phyloP scores from a whole-genome alignment of 2,329 filamentous ascomycete species.

The Penicillium aurantiogriseum region DNA sequence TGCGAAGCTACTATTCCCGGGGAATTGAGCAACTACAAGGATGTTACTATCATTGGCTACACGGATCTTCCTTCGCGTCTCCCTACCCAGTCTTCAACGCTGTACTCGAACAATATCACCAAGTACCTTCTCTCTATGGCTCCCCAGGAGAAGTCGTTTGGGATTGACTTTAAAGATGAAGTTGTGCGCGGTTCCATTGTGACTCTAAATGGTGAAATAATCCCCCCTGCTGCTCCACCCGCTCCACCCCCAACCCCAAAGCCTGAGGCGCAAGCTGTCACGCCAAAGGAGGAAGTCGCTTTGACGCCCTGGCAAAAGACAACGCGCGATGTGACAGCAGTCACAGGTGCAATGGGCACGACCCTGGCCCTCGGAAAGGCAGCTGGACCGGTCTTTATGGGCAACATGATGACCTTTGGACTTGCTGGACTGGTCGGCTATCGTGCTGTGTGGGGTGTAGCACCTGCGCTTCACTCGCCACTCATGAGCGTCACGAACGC shows the following conservation, averaged over 20 bases:
- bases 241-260: constrained; percentile 54
- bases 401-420: constrained; percentile 80
- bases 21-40: constrained; percentile 67
- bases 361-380: constrained; percentile 75
- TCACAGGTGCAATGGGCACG: constrained; percentile 76
- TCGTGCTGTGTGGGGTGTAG: constrained; percentile 82
- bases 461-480: constrained; percentile 79
- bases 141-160: constrained; percentile 74
- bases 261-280: constrained; percentile 52
- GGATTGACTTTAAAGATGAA: constrained; percentile 77
- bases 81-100: constrained; percentile 81
- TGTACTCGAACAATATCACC: constrained; percentile 92
- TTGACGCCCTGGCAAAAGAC: constrained; percentile 81
- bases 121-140: constrained; percentile 82
- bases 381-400: constrained; percentile 82
- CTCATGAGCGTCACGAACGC: constrained; percentile 93
- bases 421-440: constrained; percentile 84
- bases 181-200: constrained; percentile 84
- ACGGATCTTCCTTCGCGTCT: constrained; percentile 84
- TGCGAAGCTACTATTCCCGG: constrained; percentile 78
- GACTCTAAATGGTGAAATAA: constrained; percentile 70
- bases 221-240: constrained; percentile 73
- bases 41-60: constrained; percentile 83
- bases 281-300: constrained; percentile 56
- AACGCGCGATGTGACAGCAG: constrained; percentile 68